phyloP scores from a whole-genome alignment of 192 early-diverging fungal genomes.

The Rhizoclosmatium globosum region DNA sequence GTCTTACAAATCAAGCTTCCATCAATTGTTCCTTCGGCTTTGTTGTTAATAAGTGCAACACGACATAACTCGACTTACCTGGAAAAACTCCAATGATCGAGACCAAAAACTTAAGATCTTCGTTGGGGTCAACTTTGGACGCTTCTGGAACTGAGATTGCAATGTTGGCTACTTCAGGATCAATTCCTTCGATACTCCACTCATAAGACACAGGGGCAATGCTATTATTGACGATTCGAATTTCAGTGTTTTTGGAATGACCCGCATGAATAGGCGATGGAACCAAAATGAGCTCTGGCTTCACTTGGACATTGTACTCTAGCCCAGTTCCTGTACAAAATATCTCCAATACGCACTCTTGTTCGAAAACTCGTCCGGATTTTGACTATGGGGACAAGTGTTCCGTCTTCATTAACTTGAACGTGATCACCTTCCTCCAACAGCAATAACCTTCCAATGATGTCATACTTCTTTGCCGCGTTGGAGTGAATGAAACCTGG shows the following conservation, averaged over 20 bases:
- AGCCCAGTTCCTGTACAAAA: conserved; percentile 42
- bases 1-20: conserved; percentile 49
- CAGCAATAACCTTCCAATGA: conserved; percentile 43
- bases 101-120: background rate
- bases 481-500: conserved; percentile 48
- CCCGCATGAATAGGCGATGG: conserved; percentile 43
- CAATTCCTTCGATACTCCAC: conserved; percentile 41
- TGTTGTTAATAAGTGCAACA: background rate
- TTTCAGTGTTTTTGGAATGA: background rate
- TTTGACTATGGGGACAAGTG: background rate
- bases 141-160: background rate
- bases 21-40: conserved; percentile 30
- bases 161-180: conserved; percentile 22
- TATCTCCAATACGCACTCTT: conserved; percentile 41
- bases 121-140: background rate
- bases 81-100: conserved; percentile 25
- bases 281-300: conserved; percentile 40
- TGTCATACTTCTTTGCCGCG: conserved; percentile 45
- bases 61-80: conserved; percentile 11
- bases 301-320: conserved; percentile 32
- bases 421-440: conserved; percentile 38
- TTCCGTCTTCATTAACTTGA: background rate
- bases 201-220: conserved; percentile 49
- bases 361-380: background rate
- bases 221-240: conserved; percentile 49